phyloP scores from a whole-genome alignment of 768 basidiomycete genomes.

The Nidula microcarpa region DNA sequence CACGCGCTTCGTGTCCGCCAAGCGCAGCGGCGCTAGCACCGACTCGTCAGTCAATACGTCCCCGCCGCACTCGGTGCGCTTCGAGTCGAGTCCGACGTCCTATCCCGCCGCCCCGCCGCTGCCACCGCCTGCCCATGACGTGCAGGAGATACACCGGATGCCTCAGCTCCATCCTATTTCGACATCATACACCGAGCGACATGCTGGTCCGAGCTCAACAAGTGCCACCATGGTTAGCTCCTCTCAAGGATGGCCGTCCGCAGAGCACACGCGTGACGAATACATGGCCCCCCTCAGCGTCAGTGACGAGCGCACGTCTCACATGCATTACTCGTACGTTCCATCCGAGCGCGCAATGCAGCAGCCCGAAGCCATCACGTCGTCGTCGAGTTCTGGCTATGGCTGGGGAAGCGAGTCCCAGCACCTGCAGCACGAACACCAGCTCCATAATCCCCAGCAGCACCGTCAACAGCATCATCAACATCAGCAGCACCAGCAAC shows the following conservation, averaged over 20 bases:
- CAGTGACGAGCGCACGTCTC: constrained; percentile 5
- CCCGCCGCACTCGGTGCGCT: constrained; percentile 5
- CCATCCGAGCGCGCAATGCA: constrained; percentile 11
- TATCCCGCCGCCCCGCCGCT: background rate
- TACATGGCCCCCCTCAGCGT: background rate
- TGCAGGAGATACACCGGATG: background rate
- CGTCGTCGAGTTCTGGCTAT: background rate
- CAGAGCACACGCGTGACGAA: background rate
- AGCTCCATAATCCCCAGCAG: constrained; percentile 11
- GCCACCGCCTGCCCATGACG: background rate
- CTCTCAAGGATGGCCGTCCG: background rate
- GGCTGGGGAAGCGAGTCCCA: constrained; percentile 1
- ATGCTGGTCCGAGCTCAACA: background rate
- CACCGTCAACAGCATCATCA: constrained; percentile 7
- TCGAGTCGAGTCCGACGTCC: constrained; percentile 11
- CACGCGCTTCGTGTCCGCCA: constrained; percentile 55
- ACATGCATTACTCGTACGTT: constrained; percentile 12
- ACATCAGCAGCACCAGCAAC: constrained; percentile 10
- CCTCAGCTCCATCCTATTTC: background rate
- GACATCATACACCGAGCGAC: background rate
- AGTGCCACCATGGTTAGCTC: background rate
- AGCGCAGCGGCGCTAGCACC: constrained; percentile 6
- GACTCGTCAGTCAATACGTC: constrained; percentile 6
- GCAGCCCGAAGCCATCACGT: background rate
- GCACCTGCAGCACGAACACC: constrained; percentile 4